phyloP scores from a whole-genome alignment of 2,329 filamentous ascomycete genomes.

The Fusarium euwallaceae region DNA sequence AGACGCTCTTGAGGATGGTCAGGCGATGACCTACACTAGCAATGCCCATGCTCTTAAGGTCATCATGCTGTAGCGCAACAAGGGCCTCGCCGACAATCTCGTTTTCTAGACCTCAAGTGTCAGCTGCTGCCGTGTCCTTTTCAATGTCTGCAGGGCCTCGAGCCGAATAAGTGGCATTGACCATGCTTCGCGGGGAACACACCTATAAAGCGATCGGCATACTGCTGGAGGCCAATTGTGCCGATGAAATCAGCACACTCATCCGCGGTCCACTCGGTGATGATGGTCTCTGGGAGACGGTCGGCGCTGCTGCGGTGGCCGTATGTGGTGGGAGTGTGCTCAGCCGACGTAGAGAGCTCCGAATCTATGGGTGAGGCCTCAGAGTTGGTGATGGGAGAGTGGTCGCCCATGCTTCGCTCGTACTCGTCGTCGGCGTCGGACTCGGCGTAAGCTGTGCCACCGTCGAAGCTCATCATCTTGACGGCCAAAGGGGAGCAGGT shows the following conservation, averaged over 20 bases:
- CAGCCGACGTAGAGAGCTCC: slow-evolving; percentile 75
- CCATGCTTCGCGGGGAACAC: slow-evolving; percentile 53
- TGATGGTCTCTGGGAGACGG: slow-evolving; percentile 78
- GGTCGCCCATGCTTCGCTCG: slow-evolving; percentile 77
- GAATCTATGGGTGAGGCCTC: slow-evolving; percentile 79
- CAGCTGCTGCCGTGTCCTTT: slow-evolving; percentile 18
- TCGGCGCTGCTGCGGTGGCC: slow-evolving; percentile 75
- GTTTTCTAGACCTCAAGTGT: slow-evolving; percentile 74
- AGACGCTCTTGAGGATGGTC: slow-evolving; percentile 95
- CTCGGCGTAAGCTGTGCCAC: slow-evolving; percentile 80
- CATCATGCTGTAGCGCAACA: slow-evolving; percentile 88
- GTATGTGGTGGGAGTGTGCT: slow-evolving; percentile 86
- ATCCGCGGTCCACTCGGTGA: slow-evolving; percentile 85
- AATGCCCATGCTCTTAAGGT: slow-evolving; percentile 95
- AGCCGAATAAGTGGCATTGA: background rate
- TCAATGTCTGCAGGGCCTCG: background rate
- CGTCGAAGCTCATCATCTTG: slow-evolving; percentile 70
- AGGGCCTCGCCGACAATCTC: slow-evolving; percentile 94
- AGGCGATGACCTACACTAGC: slow-evolving; percentile 92
- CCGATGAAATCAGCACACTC: slow-evolving; percentile 92
- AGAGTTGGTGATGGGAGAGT: slow-evolving; percentile 77
- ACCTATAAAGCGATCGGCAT: slow-evolving; percentile 88
- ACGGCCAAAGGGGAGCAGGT: slow-evolving; percentile 30
- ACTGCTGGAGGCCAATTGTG: slow-evolving; percentile 83
- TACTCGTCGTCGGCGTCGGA: slow-evolving; percentile 88